Evolutionary conservation across 768 basidiomycete species (phyloP).

Genomic region (Clavulina sp.): DNA sequence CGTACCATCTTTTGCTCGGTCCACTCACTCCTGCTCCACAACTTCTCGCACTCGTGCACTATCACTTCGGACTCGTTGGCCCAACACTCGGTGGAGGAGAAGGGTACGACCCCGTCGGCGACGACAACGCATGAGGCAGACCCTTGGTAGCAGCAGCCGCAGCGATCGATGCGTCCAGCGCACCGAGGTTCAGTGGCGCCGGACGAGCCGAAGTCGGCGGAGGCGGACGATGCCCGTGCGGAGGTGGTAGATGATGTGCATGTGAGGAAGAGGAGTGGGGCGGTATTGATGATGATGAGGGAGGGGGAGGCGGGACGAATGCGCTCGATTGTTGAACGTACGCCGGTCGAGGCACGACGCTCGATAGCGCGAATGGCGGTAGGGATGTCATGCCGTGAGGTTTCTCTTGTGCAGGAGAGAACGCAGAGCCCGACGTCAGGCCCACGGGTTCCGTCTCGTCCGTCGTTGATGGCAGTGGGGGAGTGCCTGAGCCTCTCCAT

Average conservation of each 20-base stretch:
- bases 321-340: neutral
- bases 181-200: too few relatives aligned
- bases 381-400: neutral
- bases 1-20: neutral
- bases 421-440: neutral
- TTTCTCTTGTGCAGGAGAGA: neutral
- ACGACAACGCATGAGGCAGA: too few relatives aligned
- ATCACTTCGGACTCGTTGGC: neutral
- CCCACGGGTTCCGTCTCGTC: neutral
- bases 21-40: neutral
- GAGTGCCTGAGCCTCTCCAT: neutral
- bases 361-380: neutral
- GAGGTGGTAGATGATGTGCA: neutral
- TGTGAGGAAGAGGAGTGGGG: neutral
- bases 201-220: too few relatives aligned
- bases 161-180: too few relatives aligned
- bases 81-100: neutral
- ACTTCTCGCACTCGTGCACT: neutral
- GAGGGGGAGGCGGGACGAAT: neutral
- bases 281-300: neutral
- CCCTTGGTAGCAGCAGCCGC: too few relatives aligned
- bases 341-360: neutral
- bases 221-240: too few relatives aligned
- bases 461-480: neutral
- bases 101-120: neutral